Evolutionary conservation across 495 filamentous ascomycete genomes (phyloP), one percentile per base, ranked within the genome.

Genomic region (Xylaria telfairii): DNA sequence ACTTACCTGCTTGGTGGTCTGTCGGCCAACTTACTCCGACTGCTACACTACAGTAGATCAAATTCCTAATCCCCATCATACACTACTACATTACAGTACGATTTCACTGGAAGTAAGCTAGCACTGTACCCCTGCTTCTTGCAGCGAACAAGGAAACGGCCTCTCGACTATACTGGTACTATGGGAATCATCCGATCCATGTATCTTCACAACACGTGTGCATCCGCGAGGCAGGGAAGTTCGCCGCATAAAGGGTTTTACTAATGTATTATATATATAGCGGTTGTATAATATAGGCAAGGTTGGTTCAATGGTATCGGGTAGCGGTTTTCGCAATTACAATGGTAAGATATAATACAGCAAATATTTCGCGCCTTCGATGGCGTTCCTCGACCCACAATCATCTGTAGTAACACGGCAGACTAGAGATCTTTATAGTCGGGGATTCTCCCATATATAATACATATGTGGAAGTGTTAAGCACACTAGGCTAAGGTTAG

Each of bases 121-220:
- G 26, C 51, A 54, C 24, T 28, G 24, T 5, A 26, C 26, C 4
- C 26, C 26, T 54, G 51, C 0, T 49, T 1, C 19, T 0, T 49
- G 46, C n/a, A 49, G 34, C 34, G 8, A 37, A 3, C 3, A 10
- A 15, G 24, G 51, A 19, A 13, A 15, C 24, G n/a, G n/a, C n/a
- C n/a, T n/a, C n/a, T n/a, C 8, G 34, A 37, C 34, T 8, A 30
- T 30, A 4, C 51, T 30, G 26, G 51, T 54, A 54, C 28, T 54
- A 30, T 30, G 26, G 28, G 12, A 54, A 54, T 54, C 51, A 54
- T 54, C 51, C 51, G 51, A 54, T 54, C 24, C 26, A 15, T 12
- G 51, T 28, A 54, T 30, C 51, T 28, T 21, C 51, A 53, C 10
- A 54, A 15, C 51, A 54, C 51, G 51, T 54, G 51, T 54, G 51